Evolutionary conservation across 106 monocot genomes (phyloP).

Genomic region (Posidonia australis): DNA sequence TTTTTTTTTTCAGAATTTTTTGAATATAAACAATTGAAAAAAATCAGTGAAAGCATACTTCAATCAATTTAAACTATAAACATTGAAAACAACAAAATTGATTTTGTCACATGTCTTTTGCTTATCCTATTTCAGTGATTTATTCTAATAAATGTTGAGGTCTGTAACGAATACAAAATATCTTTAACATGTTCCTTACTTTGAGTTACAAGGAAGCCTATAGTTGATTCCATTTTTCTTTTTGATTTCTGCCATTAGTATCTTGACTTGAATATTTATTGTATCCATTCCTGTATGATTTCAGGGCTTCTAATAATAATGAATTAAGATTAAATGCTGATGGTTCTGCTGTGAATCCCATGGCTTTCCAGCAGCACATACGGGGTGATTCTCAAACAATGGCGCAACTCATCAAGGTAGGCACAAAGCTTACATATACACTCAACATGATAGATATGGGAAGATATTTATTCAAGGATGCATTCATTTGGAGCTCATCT

Average conservation of each 20-base stretch:
- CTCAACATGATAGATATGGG: background rate
- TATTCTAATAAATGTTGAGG: too few species aligned
- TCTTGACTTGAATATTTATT: background rate
- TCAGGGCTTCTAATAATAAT: conserved; percentile 46
- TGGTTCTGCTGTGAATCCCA: conserved; percentile 83
- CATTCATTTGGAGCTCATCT: background rate
- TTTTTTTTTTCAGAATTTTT: too few species aligned
- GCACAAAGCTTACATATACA: background rate
- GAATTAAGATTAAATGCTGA: conserved; percentile 65
- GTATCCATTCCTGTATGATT: conserved; percentile 2
- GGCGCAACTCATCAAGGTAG: conserved; percentile 74
- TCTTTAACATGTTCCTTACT: background rate
- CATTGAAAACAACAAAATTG: too few species aligned
- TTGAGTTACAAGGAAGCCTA: too few species aligned
- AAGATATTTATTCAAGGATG: background rate
- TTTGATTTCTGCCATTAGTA: too few species aligned
- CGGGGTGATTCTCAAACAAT: conserved; percentile 61
- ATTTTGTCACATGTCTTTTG: too few species aligned
- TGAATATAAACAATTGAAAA: too few species aligned
- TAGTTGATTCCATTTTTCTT: too few species aligned
- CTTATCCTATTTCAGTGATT: too few species aligned
- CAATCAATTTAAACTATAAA: too few species aligned
- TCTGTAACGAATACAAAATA: background rate
- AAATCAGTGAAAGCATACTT: too few species aligned
- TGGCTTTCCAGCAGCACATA: conserved; percentile 65